Percentiles rank a stretch among this genome's conserved stretches.
Evolutionary conservation across 768 basidiomycete species (phyloP).

Genomic region (Leucosporidium scottii): DNA sequence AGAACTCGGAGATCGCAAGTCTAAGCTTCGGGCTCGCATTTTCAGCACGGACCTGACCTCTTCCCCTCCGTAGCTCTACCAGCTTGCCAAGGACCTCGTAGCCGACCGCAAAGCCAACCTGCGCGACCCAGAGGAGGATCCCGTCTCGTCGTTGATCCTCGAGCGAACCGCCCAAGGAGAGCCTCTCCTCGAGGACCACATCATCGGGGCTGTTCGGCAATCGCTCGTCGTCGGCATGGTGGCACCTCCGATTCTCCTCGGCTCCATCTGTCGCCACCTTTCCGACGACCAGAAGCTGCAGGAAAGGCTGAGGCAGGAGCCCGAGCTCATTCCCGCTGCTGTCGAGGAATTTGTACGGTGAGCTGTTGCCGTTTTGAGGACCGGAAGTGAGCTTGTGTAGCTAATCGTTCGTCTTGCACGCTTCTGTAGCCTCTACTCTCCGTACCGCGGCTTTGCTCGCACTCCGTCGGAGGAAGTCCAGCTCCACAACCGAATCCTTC

Average conservation of each 20-base stretch:
- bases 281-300: conserved; percentile 15
- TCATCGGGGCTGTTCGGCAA: conserved; percentile 19
- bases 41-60: no score
- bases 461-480: conserved; percentile 1
- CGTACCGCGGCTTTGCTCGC: conserved; percentile 15
- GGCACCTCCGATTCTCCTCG: conserved; percentile 16
- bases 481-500: conserved; percentile 15
- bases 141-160: conserved; percentile 13
- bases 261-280: conserved; percentile 16
- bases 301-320: conserved; percentile 12
- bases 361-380: conserved; percentile 13
- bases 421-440: conserved; percentile 5
- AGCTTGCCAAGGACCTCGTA: conserved; percentile 7
- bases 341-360: conserved; percentile 24
- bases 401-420: no score
- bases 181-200: conserved; percentile 6
- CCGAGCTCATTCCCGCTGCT: conserved; percentile 10
- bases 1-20: not conserved
- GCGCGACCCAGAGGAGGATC: conserved; percentile 16
- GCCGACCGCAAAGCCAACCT: conserved; percentile 6
- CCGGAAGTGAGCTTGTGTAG: no score
- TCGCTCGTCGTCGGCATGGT: conserved; percentile 17
- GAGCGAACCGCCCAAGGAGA: conserved; percentile 6
- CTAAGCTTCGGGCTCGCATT: no score
- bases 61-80: conserved; percentile 1